Conservation (phyloP, 2,329 filamentous ascomycete genomes). For the Fusarium sp. region DNA sequence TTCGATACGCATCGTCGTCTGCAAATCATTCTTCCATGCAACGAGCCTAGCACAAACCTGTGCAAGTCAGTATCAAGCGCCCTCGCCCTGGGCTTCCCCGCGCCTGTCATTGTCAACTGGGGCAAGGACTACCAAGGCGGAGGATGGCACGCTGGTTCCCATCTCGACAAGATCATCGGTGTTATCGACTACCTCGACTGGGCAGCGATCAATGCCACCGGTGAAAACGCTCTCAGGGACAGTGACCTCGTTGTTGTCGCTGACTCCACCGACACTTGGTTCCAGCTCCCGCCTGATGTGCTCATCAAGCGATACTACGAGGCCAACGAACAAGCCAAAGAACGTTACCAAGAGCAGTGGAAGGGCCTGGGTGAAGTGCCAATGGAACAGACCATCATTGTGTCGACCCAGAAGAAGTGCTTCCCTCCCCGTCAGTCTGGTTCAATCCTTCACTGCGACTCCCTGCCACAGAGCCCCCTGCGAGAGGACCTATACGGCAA, state of each 20-base stretch:
- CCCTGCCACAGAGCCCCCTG: constrained; percentile 27
- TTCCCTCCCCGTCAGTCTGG: constrained; percentile 21
- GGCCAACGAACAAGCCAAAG: constrained; percentile 27
- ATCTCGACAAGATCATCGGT: constrained; percentile 45
- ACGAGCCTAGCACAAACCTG: constrained; percentile 37
- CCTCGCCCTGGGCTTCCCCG: constrained; percentile 42
- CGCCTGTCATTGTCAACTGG: constrained; percentile 47
- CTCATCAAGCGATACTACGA: constrained; percentile 44
- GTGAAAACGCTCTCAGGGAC: constrained; percentile 24
- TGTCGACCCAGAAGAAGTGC: constrained; percentile 39
- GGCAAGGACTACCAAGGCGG: constrained; percentile 22
- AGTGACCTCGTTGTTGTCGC: constrained; percentile 43
- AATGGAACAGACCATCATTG: constrained; percentile 38
- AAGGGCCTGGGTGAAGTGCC: background rate
- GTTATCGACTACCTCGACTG: constrained; percentile 42
- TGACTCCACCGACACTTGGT: constrained; percentile 47
- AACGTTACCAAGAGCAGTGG: constrained; percentile 21
- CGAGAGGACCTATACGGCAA: constrained; percentile 35
- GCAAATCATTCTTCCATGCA: constrained; percentile 29
- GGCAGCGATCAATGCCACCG: background rate
- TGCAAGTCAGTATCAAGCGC: constrained; percentile 43
- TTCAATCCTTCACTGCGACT: constrained; percentile 30
- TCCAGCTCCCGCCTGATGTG: constrained; percentile 44
- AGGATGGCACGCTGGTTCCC: constrained; percentile 30
- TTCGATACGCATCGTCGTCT: constrained; percentile 24